Evolutionary conservation across 768 basidiomycete species (phyloP), one percentile per base, ranked within the genome.

Genomic region (Cyclocybe aegerita): DNA sequence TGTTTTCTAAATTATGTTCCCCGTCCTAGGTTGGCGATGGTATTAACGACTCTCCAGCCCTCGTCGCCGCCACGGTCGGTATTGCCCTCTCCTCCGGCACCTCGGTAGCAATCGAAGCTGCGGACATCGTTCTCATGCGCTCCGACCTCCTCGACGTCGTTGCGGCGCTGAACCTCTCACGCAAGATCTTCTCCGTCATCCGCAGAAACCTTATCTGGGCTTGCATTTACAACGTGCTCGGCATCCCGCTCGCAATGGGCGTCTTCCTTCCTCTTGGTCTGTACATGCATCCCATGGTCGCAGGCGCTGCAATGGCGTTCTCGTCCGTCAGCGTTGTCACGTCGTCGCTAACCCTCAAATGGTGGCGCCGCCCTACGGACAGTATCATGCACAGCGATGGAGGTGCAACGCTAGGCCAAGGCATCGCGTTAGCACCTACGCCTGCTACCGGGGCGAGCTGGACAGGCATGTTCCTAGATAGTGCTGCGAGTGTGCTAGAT

Each of bases 291-390:
- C 97, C 97, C 7, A 98, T 98, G 96, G 83, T 94, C 73, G 93
- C 97, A 0, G 96, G 93, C n/a, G 93, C 88, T 2, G 95, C 95
- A 23, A 99, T 99, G 97, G 97, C 97, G 17, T 94, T 93, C 67
- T 95, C 92, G 32, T 92, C 88, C 59, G 96, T 98, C 34, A 94
- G 91, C 57, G 97, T 99, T 45, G 96, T 99, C 11, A 83, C 82
- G 23, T 93, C 90, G 52, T 94, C 91, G 52, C 71, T 98, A 64
- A 82, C 89, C 40, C 76, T 99, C 55, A 87, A 80, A 62, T 84
- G 86, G 80, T 96, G 93, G 93, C 78, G 70, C 43, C 75, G 91
- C 31, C 92, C 92, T 1, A 61, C 56, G 60, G 76, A 73, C 30
- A 89, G 87, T 55, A 61, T 94, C 37, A 81, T 93, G 81, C 85